Percentiles rank a stretch among this genome's conserved stretches.
phyloP scores from a whole-genome alignment of 106 monocot genomes.

The Acorus calamus region DNA sequence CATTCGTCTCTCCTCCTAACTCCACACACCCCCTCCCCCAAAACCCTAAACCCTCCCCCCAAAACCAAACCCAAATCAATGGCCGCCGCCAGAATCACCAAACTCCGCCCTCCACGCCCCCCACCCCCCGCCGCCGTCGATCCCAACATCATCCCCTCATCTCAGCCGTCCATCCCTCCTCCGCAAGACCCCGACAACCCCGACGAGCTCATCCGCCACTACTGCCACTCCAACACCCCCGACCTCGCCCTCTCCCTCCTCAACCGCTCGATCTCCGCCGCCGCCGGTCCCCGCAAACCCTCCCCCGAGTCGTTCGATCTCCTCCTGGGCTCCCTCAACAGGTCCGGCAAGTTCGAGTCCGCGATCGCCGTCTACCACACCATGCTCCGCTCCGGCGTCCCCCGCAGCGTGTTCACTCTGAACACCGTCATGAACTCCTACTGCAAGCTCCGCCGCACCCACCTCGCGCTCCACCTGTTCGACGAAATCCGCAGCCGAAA shows the following conservation, averaged over 20 bases:
- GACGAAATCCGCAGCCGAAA: conserved; percentile 19
- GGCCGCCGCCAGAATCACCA: too few species aligned
- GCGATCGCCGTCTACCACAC: conserved; percentile 17
- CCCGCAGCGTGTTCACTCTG: conserved; percentile 16
- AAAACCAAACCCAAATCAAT: too few species aligned
- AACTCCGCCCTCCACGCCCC: too few species aligned
- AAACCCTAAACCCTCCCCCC: too few species aligned
- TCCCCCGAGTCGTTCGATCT: conserved; percentile 16
- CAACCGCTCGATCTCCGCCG: background rate
- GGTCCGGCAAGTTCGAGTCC: conserved; percentile 14
- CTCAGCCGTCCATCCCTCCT: too few species aligned
- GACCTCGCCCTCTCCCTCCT: conserved; percentile 21
- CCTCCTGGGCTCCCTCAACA: conserved; percentile 19
- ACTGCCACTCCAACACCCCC: conserved; percentile 1
- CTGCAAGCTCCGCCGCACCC: conserved; percentile 10
- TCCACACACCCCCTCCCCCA: too few species aligned
- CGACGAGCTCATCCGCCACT: too few species aligned
- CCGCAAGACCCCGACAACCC: too few species aligned
- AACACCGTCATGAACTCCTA: conserved; percentile 17
- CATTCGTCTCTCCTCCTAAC: too few species aligned
- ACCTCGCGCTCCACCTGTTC: conserved; percentile 26
- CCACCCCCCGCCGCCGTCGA: too few species aligned
- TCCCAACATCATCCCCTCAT: too few species aligned
- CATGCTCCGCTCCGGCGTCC: conserved; percentile 5
- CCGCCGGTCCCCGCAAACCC: background rate